phyloP scores from a whole-genome alignment of 345 rosid genomes.

The Aurinia saxatilis region DNA sequence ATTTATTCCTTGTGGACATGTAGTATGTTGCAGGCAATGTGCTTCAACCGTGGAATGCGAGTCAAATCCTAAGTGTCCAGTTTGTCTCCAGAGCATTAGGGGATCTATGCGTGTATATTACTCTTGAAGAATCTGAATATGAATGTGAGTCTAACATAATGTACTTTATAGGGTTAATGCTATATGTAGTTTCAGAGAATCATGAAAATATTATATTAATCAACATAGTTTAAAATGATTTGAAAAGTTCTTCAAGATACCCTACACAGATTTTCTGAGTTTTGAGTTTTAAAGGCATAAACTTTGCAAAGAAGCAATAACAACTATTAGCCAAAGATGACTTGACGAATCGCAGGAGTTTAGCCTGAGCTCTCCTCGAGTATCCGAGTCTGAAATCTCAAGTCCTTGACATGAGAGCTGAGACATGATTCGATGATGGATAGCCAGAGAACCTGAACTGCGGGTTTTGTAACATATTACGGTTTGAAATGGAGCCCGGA shows the following conservation, averaged over 20 bases:
- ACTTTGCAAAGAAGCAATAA: conserved; percentile 13
- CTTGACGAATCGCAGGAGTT: conserved; percentile 38
- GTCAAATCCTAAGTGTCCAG: conserved; percentile 64
- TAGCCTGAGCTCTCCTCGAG: neutral
- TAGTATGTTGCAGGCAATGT: conserved; percentile 82
- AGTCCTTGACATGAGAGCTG: conserved; percentile 32
- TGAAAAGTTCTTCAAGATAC: conserved; percentile 1
- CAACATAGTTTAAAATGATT: conserved; percentile 15
- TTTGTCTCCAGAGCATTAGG: conserved; percentile 60
- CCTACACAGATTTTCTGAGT: neutral
- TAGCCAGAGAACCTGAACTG: conserved; percentile 23
- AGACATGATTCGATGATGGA: conserved; percentile 27
- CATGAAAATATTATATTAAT: neutral
- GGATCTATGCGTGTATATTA: conserved; percentile 61
- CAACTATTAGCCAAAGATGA: conserved; percentile 80
- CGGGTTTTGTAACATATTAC: conserved; percentile 17
- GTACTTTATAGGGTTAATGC: conserved; percentile 9
- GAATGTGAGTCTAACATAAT: neutral
- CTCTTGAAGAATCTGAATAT: conserved; percentile 28
- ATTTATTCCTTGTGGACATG: conserved; percentile 87
- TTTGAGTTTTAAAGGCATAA: conserved; percentile 1
- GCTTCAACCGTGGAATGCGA: conserved; percentile 65
- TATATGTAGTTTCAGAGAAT: neutral
- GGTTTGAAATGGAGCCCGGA: conserved; percentile 22
- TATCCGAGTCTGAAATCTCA: conserved; percentile 5